These are phyloP conservation scores for Fusarium acutatum DNA, from an alignment of 2,329 filamentous ascomycete genomes.

Conservation along the genomic window DNA sequence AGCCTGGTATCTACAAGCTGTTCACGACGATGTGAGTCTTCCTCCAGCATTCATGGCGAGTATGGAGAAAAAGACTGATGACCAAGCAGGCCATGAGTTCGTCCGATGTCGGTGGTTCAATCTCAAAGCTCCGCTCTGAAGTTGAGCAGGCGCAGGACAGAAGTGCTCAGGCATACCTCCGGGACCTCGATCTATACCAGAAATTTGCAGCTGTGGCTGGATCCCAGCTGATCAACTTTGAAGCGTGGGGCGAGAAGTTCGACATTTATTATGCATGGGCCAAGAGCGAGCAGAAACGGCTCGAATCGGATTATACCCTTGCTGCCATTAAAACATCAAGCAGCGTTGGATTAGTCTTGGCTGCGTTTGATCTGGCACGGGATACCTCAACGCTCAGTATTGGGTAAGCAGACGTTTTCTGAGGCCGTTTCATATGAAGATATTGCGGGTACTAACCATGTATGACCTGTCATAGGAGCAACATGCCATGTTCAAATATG, in stretches of 20 bases:
- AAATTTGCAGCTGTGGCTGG: neutral
- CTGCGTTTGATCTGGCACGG: neutral
- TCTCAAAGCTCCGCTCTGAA: neutral
- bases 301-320: neutral
- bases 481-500: neutral
- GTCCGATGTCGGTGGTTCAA: neutral
- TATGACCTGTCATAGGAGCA: neutral
- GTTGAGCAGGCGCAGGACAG: neutral
- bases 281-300: neutral
- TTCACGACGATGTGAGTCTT: neutral
- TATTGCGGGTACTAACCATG: neutral
- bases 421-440: accelerated
- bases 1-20: neutral
- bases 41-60: too few relatives aligned
- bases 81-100: neutral
- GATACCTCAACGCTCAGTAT: neutral
- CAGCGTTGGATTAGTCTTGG: neutral
- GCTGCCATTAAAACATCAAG: neutral
- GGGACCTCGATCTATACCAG: neutral
- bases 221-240: neutral
- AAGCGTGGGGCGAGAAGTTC: neutral
- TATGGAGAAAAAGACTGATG: too few relatives aligned
- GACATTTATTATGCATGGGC: neutral
- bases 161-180: neutral
- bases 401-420: accelerated